A percentile compares a stretch with the other conserved stretches of the same genome.
Conservation (phyloP, 768 basidiomycete species). For the Amanita pallidorosea region DNA sequence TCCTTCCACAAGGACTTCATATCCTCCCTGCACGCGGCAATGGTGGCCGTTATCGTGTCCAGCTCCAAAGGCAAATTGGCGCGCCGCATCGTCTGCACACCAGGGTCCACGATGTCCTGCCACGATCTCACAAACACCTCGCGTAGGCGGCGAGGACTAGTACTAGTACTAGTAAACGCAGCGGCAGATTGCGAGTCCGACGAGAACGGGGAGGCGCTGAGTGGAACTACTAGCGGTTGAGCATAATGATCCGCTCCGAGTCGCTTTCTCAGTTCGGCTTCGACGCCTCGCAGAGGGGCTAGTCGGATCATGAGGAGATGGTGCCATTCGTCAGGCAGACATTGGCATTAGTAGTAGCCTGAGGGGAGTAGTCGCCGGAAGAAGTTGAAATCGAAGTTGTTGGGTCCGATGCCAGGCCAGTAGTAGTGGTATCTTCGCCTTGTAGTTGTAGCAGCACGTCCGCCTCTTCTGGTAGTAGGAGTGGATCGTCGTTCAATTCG, state of each 20-base stretch:
- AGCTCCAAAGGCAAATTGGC: constrained; percentile 7
- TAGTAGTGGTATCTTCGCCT: constrained; percentile 1
- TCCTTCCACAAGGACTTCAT: constrained; percentile 59
- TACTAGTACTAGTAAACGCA: too few species aligned
- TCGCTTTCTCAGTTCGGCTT: constrained; percentile 50
- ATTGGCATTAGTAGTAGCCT: too few species aligned
- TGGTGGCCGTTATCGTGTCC: constrained; percentile 37
- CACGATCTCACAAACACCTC: constrained; percentile 49
- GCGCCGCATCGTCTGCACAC: not conserved
- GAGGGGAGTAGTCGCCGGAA: too few species aligned
- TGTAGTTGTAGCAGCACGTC: not conserved
- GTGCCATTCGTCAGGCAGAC: constrained; percentile 38
- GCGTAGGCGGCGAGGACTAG: constrained; percentile 17
- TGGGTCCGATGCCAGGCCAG: too few species aligned
- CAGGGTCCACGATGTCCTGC: constrained; percentile 32
- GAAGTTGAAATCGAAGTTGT: too few species aligned
- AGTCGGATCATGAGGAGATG: constrained; percentile 48
- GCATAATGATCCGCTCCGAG: constrained; percentile 39
- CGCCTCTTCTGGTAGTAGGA: not conserved
- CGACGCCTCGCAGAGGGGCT: constrained; percentile 48
- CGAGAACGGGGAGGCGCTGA: constrained; percentile 38
- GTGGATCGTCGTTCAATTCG: constrained; percentile 33
- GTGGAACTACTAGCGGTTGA: constrained; percentile 17
- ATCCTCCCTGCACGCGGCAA: constrained; percentile 53
- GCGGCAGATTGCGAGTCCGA: constrained; percentile 20